Evolutionary conservation across 768 basidiomycete species (phyloP), one percentile per base, ranked within the genome.

Genomic region (Kwoniella europaea): DNA sequence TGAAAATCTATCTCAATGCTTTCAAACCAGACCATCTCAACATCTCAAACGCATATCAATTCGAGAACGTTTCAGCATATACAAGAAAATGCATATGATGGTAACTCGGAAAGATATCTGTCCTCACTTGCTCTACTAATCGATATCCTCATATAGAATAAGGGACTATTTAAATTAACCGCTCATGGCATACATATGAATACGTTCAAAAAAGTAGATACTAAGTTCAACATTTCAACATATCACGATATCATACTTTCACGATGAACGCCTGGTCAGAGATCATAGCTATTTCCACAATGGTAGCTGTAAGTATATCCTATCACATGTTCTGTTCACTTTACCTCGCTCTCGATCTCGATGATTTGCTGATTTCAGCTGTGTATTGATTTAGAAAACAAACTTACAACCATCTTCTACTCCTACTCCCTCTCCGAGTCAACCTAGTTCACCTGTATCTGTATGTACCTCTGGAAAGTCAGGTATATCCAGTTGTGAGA

Each of bases 211-310:
- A 35, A 35, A 35, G 6, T 35, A 35, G 4, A 35, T 35, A 35
- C 35, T 35, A 9, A 6, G 1, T 35, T 9, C 35, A 35, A 35
- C 35, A 35, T 35, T 35, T 9, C 35, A 35, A 35, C 35, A 35
- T 35, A 35, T 35, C 46, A 15, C 46, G 7, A 50, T 50, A 15
- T 18, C 13, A 18, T 15, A 50, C 10, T 6, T 13, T 6, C 12
- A 50, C 46, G 46, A 58, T 58, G 57, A 58, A 24, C 57, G 24
- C 57, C 22, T 58, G 57, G 54, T 20, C 35, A 58, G 57, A 24
- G 3, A 27, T 58, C 27, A 58, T 58, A 58, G 57, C 20, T 27
- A 16, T 58, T 0, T 58, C 57, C 15, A 58, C 57, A 16, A 58
- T 58, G 57, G 57, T 58, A 24, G 57, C 57, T 58, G 57, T 58